Evolutionary conservation across 495 filamentous ascomycete genomes (phyloP), one percentile per base, ranked within the genome.

Genomic region (Sordaria brevicollis): DNA sequence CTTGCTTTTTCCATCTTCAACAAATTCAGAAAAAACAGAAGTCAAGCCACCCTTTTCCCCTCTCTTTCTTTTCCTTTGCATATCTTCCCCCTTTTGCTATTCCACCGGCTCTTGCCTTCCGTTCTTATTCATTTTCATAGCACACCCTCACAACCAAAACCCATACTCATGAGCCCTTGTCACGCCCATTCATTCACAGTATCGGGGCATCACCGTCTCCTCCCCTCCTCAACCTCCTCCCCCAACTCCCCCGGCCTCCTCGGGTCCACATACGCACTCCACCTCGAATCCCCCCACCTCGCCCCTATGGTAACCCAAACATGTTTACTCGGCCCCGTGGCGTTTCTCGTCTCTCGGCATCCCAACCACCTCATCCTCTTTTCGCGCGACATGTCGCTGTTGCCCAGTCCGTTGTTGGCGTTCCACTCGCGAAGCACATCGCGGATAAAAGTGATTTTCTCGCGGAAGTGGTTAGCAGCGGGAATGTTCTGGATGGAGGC

Each of bases 291-390:
- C 3, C 92, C 92, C 72, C 87, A 87, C 65, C 87, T 86, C 9
- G 91, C 90, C 4, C 93, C 93, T 39, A 95, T 91, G 0, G 89
- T 92, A 4, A 92, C 91, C 92, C 92, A 95, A 19, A 93, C 91
- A 67, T 91, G 87, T 79, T 93, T 94, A 62, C 82, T 80, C 0
- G 84, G 85, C 13, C 79, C 78, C 65, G 85, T 87, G 11, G 86
- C 84, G 62, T 85, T 83, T 39, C 84, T 81, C n/a, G 85, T 84
- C 80, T 92, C 89, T 68, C 89, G 84, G 34, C 83, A 77, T 17
- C 92, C 92, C 7, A 84, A 84, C 92, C 92, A 94, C 72, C 85
- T 85, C 66, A 91, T 80, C 34, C 88, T 82, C 0, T 77, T 71
- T 41, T 85, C 81, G 25, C 81, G 78, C 65, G 77, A 79, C 79